Evolutionary conservation across 352 stramenopile genomes (phyloP).

Genomic region (Pythium scleroteichum): DNA sequence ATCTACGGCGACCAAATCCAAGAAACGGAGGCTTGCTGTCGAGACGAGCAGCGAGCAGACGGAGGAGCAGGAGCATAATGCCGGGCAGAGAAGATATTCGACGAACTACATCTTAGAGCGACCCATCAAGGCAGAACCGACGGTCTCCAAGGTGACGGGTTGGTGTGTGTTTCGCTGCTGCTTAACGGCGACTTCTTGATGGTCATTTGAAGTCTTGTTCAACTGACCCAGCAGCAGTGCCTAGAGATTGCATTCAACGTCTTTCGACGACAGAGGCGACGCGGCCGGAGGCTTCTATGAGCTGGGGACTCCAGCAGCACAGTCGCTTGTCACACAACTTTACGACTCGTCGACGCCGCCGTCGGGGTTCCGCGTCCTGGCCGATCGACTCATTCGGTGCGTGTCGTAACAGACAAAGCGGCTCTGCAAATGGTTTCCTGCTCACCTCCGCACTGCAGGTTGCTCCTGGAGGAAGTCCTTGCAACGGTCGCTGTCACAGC

Average conservation of each 20-base stretch:
- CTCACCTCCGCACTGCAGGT: not conserved
- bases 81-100: too few relatives aligned
- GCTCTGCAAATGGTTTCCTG: not conserved
- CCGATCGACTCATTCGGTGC: conserved; percentile 10
- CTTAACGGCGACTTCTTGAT: too few relatives aligned
- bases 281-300: not conserved
- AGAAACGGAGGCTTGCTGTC: not conserved
- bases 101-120: too few relatives aligned
- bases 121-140: too few relatives aligned
- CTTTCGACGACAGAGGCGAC: not conserved
- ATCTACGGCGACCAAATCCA: not conserved
- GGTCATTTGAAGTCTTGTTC: too few relatives aligned
- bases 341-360: not conserved
- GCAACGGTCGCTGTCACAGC: not conserved
- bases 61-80: too few relatives aligned
- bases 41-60: not conserved
- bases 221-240: too few relatives aligned
- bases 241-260: not conserved
- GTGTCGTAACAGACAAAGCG: not conserved
- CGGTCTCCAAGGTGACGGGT: too few relatives aligned
- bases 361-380: not conserved
- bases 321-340: not conserved
- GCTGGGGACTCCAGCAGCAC: not conserved
- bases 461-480: not conserved
- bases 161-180: too few relatives aligned